Evolutionary conservation across 2,329 filamentous ascomycete genomes (phyloP), one percentile per base, ranked within the genome.

Genomic region (Aschersonia sp.): DNA sequence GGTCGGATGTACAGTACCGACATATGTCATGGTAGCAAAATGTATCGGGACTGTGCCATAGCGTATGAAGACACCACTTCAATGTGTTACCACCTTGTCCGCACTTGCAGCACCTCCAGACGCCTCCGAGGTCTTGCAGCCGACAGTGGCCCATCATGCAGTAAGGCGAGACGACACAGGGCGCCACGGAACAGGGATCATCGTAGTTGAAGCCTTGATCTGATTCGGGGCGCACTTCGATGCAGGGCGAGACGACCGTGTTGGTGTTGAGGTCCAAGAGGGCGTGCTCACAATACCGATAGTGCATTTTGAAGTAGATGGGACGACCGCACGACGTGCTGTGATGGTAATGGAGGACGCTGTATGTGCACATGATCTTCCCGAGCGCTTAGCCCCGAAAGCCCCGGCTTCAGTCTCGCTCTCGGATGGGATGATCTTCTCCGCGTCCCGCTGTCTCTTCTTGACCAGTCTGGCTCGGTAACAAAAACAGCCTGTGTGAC

Each of bases 11-110:
- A 51, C 73, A 76, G 3, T 53, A 54, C 40, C 61, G 57, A 54
- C 73, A 77, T 46, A 73, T 66, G n/a, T 61, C 58, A 50, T 77
- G 74, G 51, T 73, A 73, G 57, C 73, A 77, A 43, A 74, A 69
- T 1, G 69, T 71, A 51, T 75, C 68, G 7, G 71, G 69, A 51
- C 69, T 68, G 9, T 63, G 64, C 47, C 61, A 63, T 65, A 69
- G 67, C 47, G 61, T 65, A 51, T 72, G 68, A 35, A 65, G 58
- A 53, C 73, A 76, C 61, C 63, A 70, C 29, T 62, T 60, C 45
- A 66, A 66, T 4, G 61, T 59, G 50, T 77, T 77, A 4, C 63
- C 67, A 5, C 69, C 69, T 5, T 70, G 62, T 3, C 59, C 56
- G 53, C 74, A 77, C 49, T 59, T 62, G 55, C 74, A 77, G 54